Percentiles rank a stretch among this genome's conserved stretches.
phyloP scores from a whole-genome alignment of 1,284 basidiomycete genomes.

The Rhodotorula sp. region DNA sequence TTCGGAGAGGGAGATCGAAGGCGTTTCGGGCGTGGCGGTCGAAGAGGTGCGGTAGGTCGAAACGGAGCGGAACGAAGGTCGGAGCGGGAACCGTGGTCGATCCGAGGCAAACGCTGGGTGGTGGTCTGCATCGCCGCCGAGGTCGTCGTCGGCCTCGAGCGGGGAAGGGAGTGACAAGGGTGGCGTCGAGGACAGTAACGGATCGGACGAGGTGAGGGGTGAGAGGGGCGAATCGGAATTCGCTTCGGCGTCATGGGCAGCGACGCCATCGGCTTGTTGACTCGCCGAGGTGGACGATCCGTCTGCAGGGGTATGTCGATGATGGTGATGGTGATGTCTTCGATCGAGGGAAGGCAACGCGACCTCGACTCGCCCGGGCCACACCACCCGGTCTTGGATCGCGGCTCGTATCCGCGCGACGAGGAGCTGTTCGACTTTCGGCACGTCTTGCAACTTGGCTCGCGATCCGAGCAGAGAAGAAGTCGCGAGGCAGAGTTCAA shows the following conservation, averaged over 20 bases:
- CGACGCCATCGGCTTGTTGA: background rate
- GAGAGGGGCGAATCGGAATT: slow-evolving; percentile 2
- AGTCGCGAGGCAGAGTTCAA: slow-evolving; percentile 56
- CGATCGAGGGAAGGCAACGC: slow-evolving; percentile 14
- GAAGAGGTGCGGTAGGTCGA: background rate
- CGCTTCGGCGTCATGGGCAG: background rate
- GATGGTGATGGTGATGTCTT: slow-evolving; percentile 1
- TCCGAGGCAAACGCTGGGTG: background rate
- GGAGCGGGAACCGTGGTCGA: background rate
- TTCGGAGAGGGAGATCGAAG: slow-evolving; percentile 29
- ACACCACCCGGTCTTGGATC: slow-evolving; percentile 47
- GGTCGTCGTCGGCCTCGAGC: no score
- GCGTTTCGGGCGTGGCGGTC: slow-evolving; percentile 9
- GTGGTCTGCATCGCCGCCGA: background rate
- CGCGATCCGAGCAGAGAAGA: slow-evolving; percentile 57
- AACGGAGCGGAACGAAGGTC: background rate
- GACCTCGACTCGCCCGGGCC: slow-evolving; percentile 38
- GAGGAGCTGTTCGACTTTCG: slow-evolving; percentile 60
- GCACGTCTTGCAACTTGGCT: slow-evolving; percentile 60
- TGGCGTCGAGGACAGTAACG: background rate
- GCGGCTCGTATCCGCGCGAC: slow-evolving; percentile 54
- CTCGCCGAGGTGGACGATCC: background rate
- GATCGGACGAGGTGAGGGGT: background rate
- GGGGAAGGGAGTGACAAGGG: background rate
- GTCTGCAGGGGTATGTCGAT: background rate